These are phyloP conservation scores for Lachancea mirantina DNA, from an alignment of 805 yeast genomes.

Conservation along the genomic window DNA sequence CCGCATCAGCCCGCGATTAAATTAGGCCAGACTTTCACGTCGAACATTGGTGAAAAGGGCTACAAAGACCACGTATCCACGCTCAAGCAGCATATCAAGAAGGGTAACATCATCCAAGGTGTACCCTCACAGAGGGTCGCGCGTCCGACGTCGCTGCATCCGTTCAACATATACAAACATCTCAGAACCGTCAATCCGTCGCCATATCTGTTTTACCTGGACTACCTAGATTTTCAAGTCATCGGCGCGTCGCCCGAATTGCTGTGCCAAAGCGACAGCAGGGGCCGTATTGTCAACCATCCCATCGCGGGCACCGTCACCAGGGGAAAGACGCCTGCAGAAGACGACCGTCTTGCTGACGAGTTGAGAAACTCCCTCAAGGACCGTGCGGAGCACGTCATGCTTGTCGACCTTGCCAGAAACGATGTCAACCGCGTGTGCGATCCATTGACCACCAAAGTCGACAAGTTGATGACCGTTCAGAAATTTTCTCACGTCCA, in stretches of 20 bases:
- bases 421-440: slow-evolving; percentile 96
- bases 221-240: slow-evolving; percentile 83
- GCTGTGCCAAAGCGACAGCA: slow-evolving; percentile 69
- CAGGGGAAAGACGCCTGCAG: slow-evolving; percentile 86
- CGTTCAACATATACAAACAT: slow-evolving; percentile 93
- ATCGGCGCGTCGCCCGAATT: slow-evolving; percentile 98
- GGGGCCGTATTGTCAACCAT: slow-evolving; percentile 78
- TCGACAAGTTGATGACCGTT: slow-evolving; percentile 80
- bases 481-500: slow-evolving; percentile 95
- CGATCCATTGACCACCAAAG: slow-evolving; percentile 73
- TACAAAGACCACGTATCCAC: slow-evolving; percentile 74
- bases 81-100: slow-evolving; percentile 72
- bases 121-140: slow-evolving; percentile 97
- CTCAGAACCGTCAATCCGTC: slow-evolving; percentile 95
- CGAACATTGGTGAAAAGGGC: slow-evolving; percentile 91
- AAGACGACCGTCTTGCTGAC: slow-evolving; percentile 78
- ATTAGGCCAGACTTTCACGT: slow-evolving; percentile 60
- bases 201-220: slow-evolving; percentile 92
- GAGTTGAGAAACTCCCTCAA: slow-evolving; percentile 69
- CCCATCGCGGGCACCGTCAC: slow-evolving; percentile 97
- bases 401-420: slow-evolving; percentile 96
- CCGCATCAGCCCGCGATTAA: slow-evolving; percentile 74
- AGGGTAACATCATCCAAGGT: slow-evolving; percentile 95
- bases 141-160: slow-evolving; percentile 90
- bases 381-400: slow-evolving; percentile 96